Conservation (phyloP, 169 alveolate genomes). For the Eimeria maxima region DNA sequence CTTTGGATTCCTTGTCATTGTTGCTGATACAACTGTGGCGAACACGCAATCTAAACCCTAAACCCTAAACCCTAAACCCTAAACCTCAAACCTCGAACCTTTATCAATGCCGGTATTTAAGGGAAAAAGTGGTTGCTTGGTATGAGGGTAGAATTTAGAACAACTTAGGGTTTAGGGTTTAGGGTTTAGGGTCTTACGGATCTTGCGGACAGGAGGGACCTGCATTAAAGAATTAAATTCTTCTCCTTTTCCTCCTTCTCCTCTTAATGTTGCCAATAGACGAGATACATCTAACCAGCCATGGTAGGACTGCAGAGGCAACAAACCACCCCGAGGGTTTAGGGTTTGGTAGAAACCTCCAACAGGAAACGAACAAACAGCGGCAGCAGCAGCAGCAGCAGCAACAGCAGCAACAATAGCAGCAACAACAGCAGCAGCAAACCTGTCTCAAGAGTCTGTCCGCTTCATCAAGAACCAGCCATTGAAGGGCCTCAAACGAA, state of each 20-base stretch:
- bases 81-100: background rate
- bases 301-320: slow-evolving; percentile 23
- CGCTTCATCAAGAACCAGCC: too few species aligned
- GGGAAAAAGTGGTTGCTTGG: background rate
- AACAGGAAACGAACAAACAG: background rate
- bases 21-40: slow-evolving; percentile 80
- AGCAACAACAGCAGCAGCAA: slow-evolving; percentile 27
- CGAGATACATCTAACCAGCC: slow-evolving; percentile 6
- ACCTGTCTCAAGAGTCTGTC: too few species aligned
- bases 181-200: slow-evolving; percentile 26
- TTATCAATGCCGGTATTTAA: background rate
- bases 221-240: background rate
- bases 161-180: background rate
- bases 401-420: background rate
- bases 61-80: slow-evolving; percentile 11
- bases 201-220: slow-evolving; percentile 2
- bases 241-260: background rate
- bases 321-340: background rate
- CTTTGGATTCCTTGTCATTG: slow-evolving; percentile 80
- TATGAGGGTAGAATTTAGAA: too few species aligned
- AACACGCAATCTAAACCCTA: background rate
- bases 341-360: background rate
- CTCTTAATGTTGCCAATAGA: background rate
- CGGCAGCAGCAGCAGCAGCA: slow-evolving; percentile 8
- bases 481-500: too few species aligned